Percentiles rank a stretch among this genome's conserved stretches.
These are phyloP conservation scores for Colletotrichum somersetense DNA, from an alignment of 2,329 filamentous ascomycete species.

Conservation along the genomic window DNA sequence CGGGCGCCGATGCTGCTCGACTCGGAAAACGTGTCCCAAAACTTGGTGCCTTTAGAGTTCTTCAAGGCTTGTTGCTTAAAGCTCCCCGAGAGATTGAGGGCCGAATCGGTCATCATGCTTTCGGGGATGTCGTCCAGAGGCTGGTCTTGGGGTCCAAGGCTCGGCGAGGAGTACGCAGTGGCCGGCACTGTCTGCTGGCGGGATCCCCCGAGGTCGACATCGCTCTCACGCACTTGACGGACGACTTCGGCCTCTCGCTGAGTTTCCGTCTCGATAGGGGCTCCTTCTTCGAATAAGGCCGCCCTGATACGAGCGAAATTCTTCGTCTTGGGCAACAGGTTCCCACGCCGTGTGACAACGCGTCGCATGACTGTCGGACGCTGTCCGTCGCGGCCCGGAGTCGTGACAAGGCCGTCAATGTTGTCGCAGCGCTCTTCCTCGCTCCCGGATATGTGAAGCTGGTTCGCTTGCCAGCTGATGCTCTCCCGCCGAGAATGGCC, in stretches of 20 bases:
- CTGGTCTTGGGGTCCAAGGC: conserved; percentile 70
- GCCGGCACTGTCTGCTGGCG: conserved; percentile 61
- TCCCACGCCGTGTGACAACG: conserved; percentile 87
- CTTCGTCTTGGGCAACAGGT: conserved; percentile 94
- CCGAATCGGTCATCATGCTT: conserved; percentile 73
- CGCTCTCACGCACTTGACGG: conserved; percentile 92
- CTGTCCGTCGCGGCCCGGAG: conserved; percentile 66
- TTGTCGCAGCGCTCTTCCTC: conserved; percentile 79
- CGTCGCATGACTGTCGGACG: conserved; percentile 81
- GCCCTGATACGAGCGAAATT: conserved; percentile 94
- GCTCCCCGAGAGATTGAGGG: conserved; percentile 67
- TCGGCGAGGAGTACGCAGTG: conserved; percentile 78
- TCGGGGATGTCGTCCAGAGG: conserved; percentile 77
- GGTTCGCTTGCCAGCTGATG: conserved; percentile 90
- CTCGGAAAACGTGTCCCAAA: conserved; percentile 85
- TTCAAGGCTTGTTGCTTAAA: conserved; percentile 82
- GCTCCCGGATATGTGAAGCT: conserved; percentile 84
- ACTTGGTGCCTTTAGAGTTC: conserved; percentile 77
- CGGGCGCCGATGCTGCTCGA: conserved; percentile 66
- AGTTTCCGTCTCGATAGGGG: conserved; percentile 89
- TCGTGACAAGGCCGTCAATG: conserved; percentile 58
- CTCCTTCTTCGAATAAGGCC: conserved; percentile 86
- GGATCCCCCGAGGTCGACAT: conserved; percentile 70
- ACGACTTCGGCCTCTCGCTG: conserved; percentile 95
- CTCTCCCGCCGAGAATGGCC: conserved; percentile 81